These are phyloP conservation scores for Diaporthe velutina DNA, from an alignment of 2,329 filamentous ascomycete species.

Conservation along the genomic window DNA sequence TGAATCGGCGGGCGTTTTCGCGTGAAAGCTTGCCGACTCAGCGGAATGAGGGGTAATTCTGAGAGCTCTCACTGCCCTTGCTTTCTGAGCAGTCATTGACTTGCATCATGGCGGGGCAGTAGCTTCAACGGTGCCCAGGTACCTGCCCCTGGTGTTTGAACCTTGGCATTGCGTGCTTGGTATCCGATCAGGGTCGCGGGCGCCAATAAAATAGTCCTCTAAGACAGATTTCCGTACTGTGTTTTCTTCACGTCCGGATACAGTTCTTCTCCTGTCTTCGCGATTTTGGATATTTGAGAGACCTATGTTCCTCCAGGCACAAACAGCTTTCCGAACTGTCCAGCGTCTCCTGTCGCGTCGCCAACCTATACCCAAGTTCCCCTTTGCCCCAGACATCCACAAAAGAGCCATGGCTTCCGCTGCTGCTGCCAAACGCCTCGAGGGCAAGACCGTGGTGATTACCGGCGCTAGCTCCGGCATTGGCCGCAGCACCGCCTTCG, in stretches of 20 bases:
- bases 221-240: conserved; percentile 9
- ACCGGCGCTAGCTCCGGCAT: conserved; percentile 96
- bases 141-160: neutral
- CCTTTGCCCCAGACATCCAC: conserved; percentile 10
- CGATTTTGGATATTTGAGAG: neutral
- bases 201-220: neutral
- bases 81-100: conserved; percentile 18
- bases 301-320: conserved; percentile 34
- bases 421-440: conserved; percentile 83
- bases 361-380: conserved; percentile 2
- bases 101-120: conserved; percentile 24
- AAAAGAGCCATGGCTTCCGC: conserved; percentile 65
- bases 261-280: neutral
- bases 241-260: neutral
- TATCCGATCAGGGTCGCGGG: conserved; percentile 24
- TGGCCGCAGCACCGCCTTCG: conserved; percentile 84
- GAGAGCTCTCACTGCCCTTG: conserved; percentile 17
- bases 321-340: conserved; percentile 27
- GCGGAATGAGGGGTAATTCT: neutral
- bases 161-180: conserved; percentile 35
- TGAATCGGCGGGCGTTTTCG: neutral
- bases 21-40: conserved; percentile 21
- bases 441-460: conserved; percentile 92
- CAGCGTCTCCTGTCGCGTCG: conserved; percentile 30
- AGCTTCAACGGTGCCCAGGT: conserved; percentile 12